Base-by-base conservation (phyloP, 2,329 filamentous ascomycete species). In the Alternaria atra region DNA sequence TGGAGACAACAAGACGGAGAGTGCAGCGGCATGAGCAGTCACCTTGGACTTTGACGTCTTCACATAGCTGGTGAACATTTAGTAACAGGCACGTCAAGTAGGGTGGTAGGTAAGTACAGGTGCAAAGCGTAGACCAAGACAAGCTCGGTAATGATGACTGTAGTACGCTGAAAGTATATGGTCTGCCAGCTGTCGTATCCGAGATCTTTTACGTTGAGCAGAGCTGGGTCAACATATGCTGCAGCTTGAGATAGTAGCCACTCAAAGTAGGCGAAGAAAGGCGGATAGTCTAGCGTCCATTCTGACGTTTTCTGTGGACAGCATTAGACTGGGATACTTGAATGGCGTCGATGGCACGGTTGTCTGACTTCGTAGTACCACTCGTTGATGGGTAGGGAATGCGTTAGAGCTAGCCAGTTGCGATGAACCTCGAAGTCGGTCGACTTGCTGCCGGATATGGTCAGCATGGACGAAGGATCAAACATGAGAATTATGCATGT, bases 251-350 rank as follows among this genome's bases (percentile, higher is more conserved):
- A 95, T 72, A 99, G 85, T 44, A 89, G 77, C 93, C 93, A 98
- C 84, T 99, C 95, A 81, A 98, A 97, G 77, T 91, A 94, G 69
- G 95, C 95, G 76, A 99, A 99, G 82, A 98, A 97, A 7, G 95
- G 95, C 32, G 95, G 95, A 77, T 99, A 99, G 82, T 99, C 95
- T 74, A 99, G 90, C 0, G 95, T 99, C 95, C 95, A 99, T 92
- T 98, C 93, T 60, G 95, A 99, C 2, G 94, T 97, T 82, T 94
- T 91, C 84, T 90, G 52, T 1, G 29, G 27, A 23, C 9, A 10
- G 35, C 8, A 40, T 64, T 48, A 73, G 64, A 72, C 64, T 34
- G 57, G 6, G n/a, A 35, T 43, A 5, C 29, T 27, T 13, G 13
- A 17, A 6, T 37, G 27, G 8, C 8, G 39, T 12, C 9, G 12